Evolutionary conservation across 225 moss, liverwort and hornwort species (phyloP).

Genomic region (Polytrichum commune): DNA sequence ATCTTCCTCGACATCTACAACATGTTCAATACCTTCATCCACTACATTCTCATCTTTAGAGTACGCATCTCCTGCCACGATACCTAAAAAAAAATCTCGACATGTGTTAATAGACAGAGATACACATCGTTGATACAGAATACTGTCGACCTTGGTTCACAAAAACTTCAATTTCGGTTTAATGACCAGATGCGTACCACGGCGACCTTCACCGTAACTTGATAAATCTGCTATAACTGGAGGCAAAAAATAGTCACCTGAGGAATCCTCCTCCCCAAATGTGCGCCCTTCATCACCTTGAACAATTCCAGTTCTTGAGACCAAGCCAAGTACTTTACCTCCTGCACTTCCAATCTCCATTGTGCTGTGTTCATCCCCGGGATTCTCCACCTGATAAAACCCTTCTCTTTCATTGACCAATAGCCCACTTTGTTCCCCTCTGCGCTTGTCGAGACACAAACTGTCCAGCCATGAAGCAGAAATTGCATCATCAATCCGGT

Average conservation of each 20-base stretch:
- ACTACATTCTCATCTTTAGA: conserved; percentile 24
- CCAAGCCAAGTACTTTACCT: conserved; percentile 6
- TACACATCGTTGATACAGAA: background rate
- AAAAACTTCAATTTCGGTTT: background rate
- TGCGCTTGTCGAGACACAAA: conserved; percentile 41
- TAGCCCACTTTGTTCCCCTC: conserved; percentile 21
- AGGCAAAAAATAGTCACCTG: conserved; percentile 18
- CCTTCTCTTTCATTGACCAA: conserved; percentile 8
- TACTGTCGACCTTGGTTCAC: too few species aligned
- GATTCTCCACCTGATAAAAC: conserved; percentile 14
- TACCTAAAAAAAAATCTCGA: background rate
- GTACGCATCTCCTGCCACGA: conserved; percentile 15
- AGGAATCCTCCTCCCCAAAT: conserved; percentile 13
- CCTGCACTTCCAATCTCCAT: conserved; percentile 8
- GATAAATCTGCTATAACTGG: background rate
- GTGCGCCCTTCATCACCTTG: conserved; percentile 1
- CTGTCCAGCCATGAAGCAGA: conserved; percentile 56
- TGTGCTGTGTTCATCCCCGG: conserved; percentile 1
- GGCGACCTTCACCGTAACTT: too few species aligned
- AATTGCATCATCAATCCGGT: background rate
- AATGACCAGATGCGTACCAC: too few species aligned
- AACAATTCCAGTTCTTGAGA: conserved; percentile 16
- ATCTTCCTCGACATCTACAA: conserved; percentile 10
- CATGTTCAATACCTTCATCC: conserved; percentile 7
- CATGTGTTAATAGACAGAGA: too few species aligned